Conservation (phyloP, 2,329 filamentous ascomycete species). For the Venturia nashicola region DNA sequence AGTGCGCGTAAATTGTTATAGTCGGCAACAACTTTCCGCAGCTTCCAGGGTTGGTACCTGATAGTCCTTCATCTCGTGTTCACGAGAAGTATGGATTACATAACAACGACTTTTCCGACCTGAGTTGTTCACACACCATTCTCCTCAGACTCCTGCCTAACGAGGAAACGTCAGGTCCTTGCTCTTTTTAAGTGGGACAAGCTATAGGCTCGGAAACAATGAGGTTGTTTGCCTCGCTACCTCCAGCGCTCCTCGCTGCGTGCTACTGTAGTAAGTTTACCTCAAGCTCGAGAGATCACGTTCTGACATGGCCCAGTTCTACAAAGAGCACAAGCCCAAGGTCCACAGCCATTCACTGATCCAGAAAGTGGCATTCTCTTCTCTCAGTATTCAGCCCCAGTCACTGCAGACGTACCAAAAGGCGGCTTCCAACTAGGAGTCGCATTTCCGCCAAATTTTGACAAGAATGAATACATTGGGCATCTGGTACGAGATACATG, state of each 20-base stretch:
- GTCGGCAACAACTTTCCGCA: neutral
- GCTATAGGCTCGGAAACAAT: neutral
- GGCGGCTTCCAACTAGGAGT: conserved; percentile 5
- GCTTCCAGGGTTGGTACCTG: neutral
- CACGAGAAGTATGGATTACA: neutral
- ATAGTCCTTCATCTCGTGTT: neutral
- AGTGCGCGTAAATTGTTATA: neutral
- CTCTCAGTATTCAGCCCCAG: neutral
- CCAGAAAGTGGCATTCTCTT: conserved; percentile 5
- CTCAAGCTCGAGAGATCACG: neutral
- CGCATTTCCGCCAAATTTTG: neutral
- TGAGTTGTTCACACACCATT: neutral
- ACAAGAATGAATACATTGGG: conserved; percentile 4
- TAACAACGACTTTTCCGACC: neutral
- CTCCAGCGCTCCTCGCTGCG: neutral
- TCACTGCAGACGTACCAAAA: neutral
- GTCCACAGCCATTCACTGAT: neutral
- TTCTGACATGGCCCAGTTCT: neutral
- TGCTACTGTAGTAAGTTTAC: neutral
- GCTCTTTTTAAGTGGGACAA: too few species aligned
- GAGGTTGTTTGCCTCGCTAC: neutral
- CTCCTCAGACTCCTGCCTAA: neutral
- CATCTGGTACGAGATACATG: neutral
- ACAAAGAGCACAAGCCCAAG: neutral
- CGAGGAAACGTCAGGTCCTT: neutral